Base-by-base conservation (phyloP, 257 asterid genomes). In the Rehmannia glutinosa region DNA sequence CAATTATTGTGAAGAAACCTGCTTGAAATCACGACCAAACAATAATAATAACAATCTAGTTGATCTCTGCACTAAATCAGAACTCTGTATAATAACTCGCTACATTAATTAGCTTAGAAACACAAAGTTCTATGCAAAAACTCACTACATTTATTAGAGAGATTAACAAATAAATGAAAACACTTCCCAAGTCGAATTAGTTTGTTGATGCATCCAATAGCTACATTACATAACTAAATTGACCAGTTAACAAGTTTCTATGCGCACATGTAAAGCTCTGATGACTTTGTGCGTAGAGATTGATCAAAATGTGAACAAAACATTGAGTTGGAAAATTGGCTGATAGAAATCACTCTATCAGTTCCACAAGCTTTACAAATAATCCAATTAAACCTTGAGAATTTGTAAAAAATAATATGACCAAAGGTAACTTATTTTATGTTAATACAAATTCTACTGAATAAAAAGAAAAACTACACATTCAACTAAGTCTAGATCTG, bases 1-100 rank as follows among this genome's bases (percentile, higher is more conserved):
- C 61, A 77, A 77, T 66, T 27, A 66, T 49, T 62, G 38, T 68
- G 56, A 71, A 63, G 17, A 25, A 78, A 53, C 68, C 67, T 28
- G 42, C 38, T 58, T 54, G 9, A 38, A 64, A 70, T 55, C 64
- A 19, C 59, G 50, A 36, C 19, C 33, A 66, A 24, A 15, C 61
- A 65, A 50, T 55, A 13, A 42, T 17, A 30, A 68, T 59, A 64
- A 49, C 10, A 46, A 25, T 57, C n/a, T n/a, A n/a, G 38, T 64
- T 30, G 6, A 54, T 57, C 46, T 68, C 28, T 56, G 25, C 17
- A 32, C 42, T 9, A 11, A 57, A 54, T 42, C 50, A 58, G 16
- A 50, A 4, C 10, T 62, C 57, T n/a, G n/a, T n/a, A n/a, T n/a
- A n/a, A n/a, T n/a, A n/a, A n/a, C 20, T 41, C 5, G 30, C 21